Evolutionary conservation across 257 asterid genomes (phyloP).

Genomic region (Craterostigma plantagineum): DNA sequence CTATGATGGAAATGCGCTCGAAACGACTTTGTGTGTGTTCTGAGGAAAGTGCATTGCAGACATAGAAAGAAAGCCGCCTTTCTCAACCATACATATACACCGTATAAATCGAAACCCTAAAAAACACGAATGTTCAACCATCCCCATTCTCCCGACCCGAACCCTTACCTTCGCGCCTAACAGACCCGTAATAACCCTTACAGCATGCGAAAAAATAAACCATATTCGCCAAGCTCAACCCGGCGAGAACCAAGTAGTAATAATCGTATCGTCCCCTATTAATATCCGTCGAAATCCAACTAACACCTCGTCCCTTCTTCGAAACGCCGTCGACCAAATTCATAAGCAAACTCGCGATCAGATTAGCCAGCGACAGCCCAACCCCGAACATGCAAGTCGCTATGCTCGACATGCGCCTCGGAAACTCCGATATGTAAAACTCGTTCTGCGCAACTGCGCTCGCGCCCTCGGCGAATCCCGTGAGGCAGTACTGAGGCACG

Average conservation of each 20-base stretch:
- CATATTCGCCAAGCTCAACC: constrained; percentile 30
- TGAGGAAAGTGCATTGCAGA: too few species aligned
- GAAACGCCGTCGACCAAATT: constrained; percentile 20
- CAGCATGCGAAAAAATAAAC: constrained; percentile 37
- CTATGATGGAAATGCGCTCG: too few species aligned
- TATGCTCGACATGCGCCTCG: constrained; percentile 58
- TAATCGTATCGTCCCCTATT: constrained; percentile 54
- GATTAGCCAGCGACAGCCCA: constrained; percentile 25
- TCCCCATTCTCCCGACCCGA: too few species aligned
- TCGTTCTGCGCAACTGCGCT: constrained; percentile 38
- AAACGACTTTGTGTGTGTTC: too few species aligned
- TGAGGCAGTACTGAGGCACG: constrained; percentile 38
- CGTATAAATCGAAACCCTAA: too few species aligned
- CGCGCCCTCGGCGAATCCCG: constrained; percentile 45
- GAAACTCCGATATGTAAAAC: constrained; percentile 47
- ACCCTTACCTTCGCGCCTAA: too few species aligned
- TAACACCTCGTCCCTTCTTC: constrained; percentile 23
- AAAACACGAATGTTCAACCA: too few species aligned
- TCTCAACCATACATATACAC: too few species aligned
- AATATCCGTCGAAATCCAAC: constrained; percentile 50
- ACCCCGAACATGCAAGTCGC: constrained; percentile 26
- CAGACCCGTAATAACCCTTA: constrained; percentile 32
- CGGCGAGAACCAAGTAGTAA: constrained; percentile 45
- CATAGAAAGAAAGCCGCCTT: too few species aligned
- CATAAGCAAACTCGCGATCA: constrained; percentile 38